phyloP scores from a whole-genome alignment of 2,329 filamentous ascomycete species.

The Pestalotiopsis sp. region DNA sequence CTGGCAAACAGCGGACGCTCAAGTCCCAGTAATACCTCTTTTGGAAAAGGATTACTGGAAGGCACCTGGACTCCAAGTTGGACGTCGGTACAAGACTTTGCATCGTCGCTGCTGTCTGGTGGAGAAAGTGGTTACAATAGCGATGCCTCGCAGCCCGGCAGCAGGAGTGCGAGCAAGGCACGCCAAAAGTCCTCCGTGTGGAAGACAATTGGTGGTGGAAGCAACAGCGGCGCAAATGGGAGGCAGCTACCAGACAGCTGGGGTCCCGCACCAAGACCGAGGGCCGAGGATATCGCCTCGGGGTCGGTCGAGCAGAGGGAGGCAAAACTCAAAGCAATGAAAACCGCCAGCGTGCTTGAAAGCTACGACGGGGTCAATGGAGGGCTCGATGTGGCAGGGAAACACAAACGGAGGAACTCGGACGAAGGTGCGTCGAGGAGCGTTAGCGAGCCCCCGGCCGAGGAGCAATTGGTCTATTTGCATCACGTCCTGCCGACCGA shows the following conservation, averaged over 20 bases:
- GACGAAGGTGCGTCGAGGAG: constrained; percentile 54
- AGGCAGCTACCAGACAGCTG: constrained; percentile 39
- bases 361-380: constrained; percentile 63
- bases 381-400: constrained; percentile 56
- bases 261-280: constrained; percentile 53
- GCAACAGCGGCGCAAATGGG: constrained; percentile 23
- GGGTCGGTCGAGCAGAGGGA: constrained; percentile 58
- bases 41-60: constrained; percentile 45
- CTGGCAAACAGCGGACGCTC: constrained; percentile 26
- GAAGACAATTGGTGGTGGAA: constrained; percentile 27
- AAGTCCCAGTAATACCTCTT: constrained; percentile 34
- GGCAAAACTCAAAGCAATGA: constrained; percentile 56
- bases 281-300: constrained; percentile 52
- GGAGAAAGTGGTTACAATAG: constrained; percentile 34
- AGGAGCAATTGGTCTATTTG: constrained; percentile 85
- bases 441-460: constrained; percentile 59
- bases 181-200: constrained; percentile 30
- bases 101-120: constrained; percentile 44
- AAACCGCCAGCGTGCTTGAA: constrained; percentile 62
- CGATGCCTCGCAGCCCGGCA: constrained; percentile 34
- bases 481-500: constrained; percentile 83
- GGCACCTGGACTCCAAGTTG: constrained; percentile 57
- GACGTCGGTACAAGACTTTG: constrained; percentile 58
- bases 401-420: constrained; percentile 69
- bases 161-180: constrained; percentile 30